Evolutionary conservation across 2,329 filamentous ascomycete genomes (phyloP).

Genomic region (Fusarium globosum): DNA sequence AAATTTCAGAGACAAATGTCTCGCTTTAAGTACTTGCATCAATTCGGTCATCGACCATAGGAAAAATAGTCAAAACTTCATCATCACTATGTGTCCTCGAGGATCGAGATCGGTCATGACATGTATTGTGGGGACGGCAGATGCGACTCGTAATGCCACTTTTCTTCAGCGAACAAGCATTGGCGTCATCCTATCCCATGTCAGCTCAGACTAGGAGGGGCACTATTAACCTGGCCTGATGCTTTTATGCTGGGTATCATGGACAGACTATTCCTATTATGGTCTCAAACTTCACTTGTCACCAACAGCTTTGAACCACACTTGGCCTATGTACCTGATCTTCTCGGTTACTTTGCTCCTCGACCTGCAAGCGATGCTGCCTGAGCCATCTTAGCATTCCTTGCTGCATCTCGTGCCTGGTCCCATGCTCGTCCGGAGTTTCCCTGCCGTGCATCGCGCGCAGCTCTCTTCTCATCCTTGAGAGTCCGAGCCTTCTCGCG

Average conservation of each 20-base stretch:
- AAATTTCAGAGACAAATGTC: background rate
- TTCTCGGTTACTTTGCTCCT: constrained; percentile 59
- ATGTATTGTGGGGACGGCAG: constrained; percentile 34
- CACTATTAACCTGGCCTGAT: constrained; percentile 20
- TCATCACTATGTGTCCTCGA: constrained; percentile 3
- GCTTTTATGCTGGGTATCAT: constrained; percentile 35
- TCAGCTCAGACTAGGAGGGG: constrained; percentile 18
- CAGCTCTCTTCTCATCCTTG: constrained; percentile 70
- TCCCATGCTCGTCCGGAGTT: constrained; percentile 70
- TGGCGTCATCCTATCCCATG: constrained; percentile 23
- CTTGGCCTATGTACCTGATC: constrained; percentile 15
- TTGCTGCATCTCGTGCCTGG: constrained; percentile 57
- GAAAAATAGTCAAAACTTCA: constrained; percentile 12
- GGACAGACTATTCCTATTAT: constrained; percentile 32
- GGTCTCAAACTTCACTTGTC: constrained; percentile 5
- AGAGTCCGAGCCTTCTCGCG: constrained; percentile 82
- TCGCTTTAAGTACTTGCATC: background rate
- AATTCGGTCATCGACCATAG: background rate
- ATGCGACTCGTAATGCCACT: constrained; percentile 30
- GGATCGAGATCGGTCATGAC: constrained; percentile 19
- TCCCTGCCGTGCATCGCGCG: constrained; percentile 64
- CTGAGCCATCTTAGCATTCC: constrained; percentile 67
- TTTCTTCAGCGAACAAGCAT: constrained; percentile 24
- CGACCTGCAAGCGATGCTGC: constrained; percentile 65
- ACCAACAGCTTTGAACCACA: constrained; percentile 13